Evolutionary conservation across 495 filamentous ascomycete species (phyloP).

Genomic region (Aspergillus nanangensis): DNA sequence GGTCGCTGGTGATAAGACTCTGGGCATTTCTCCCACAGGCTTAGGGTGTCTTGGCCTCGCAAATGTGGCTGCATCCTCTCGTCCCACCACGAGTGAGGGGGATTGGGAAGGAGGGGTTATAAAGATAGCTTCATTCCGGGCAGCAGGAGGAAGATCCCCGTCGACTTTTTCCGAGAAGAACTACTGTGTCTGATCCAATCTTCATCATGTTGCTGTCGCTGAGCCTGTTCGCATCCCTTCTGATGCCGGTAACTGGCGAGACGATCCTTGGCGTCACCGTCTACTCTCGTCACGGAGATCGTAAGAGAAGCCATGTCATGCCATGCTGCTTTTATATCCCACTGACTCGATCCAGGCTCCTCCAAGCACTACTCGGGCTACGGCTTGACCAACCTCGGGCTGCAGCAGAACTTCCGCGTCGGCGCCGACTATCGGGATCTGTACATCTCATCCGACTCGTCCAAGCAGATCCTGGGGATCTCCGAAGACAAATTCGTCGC

Average conservation of each 20-base stretch:
- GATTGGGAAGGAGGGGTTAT: neutral
- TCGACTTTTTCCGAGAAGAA: neutral
- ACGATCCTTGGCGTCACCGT: conserved; percentile 52
- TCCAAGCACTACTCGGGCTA: conserved; percentile 36
- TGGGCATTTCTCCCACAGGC: neutral
- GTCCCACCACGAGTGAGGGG: no score
- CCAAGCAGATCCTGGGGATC: conserved; percentile 47
- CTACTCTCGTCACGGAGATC: conserved; percentile 53
- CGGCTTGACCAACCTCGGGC: conserved; percentile 50
- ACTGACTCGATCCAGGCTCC: conserved; percentile 7
- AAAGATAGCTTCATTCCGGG: neutral
- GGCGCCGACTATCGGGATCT: conserved; percentile 55
- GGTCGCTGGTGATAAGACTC: neutral
- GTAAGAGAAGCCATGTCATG: conserved; percentile 13
- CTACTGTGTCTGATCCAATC: no score
- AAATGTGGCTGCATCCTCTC: neutral
- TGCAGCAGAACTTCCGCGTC: conserved; percentile 49
- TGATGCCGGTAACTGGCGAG: conserved; percentile 19
- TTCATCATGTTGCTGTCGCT: neutral
- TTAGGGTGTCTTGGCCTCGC: neutral
- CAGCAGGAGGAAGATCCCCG: neutral
- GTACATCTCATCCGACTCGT: conserved; percentile 45
- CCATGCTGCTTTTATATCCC: neutral
- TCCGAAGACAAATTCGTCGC: conserved; percentile 47
- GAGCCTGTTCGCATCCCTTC: neutral